These are phyloP conservation scores for Blepharisma undulans DNA, from an alignment of 169 alveolate species.

Conservation along the genomic window DNA sequence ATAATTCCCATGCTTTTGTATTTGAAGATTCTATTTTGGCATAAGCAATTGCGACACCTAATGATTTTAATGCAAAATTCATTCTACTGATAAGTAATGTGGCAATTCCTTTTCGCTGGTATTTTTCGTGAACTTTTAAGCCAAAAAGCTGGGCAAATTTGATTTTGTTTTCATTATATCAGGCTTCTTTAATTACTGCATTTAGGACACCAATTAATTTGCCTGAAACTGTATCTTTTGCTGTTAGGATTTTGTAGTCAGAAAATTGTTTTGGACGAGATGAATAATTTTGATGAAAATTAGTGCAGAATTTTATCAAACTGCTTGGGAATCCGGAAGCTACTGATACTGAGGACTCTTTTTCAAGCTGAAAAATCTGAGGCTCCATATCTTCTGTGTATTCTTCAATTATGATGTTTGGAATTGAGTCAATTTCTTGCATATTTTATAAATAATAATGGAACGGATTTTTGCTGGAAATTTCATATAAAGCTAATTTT, in stretches of 20 bases:
- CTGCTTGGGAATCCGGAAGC: neutral
- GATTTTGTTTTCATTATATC: neutral
- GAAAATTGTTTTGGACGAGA: neutral
- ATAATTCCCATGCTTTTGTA: neutral
- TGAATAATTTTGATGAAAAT: neutral
- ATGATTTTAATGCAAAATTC: neutral
- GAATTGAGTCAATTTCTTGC: neutral
- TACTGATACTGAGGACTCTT: neutral
- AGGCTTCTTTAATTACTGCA: neutral
- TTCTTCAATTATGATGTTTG: neutral
- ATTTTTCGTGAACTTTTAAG: neutral
- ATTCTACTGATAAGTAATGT: neutral
- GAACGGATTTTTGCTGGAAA: neutral
- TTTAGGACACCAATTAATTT: neutral
- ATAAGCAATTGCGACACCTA: neutral
- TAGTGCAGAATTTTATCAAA: neutral
- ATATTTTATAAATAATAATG: neutral
- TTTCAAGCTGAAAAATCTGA: neutral
- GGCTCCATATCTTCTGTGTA: neutral
- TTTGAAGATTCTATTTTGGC: neutral
- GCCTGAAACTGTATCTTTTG: neutral
- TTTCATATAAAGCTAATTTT: neutral
- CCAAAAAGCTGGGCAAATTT: neutral
- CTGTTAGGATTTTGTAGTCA: neutral
- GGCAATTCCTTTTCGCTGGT: constrained; percentile 5